These are phyloP conservation scores for Cornus florida DNA, from an alignment of 148 eudicot species.

Conservation along the genomic window DNA sequence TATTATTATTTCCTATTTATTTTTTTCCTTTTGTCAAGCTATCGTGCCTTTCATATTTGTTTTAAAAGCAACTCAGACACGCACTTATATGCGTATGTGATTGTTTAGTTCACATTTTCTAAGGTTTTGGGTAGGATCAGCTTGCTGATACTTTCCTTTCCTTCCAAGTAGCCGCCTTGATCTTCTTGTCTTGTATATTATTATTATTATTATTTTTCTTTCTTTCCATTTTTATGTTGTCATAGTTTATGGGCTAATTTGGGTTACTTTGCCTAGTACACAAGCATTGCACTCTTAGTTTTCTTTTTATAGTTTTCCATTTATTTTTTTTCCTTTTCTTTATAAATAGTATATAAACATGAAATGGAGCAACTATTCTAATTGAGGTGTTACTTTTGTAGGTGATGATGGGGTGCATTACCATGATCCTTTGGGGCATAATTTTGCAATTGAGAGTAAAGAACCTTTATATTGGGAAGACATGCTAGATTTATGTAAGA, in stretches of 20 bases:
- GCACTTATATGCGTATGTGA: background rate
- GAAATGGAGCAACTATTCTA: background rate
- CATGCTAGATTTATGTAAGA: constrained; percentile 25
- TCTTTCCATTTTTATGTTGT: too few species aligned
- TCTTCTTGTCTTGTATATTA: background rate
- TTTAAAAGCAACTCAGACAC: background rate
- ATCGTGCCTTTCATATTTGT: background rate
- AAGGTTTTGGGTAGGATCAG: background rate
- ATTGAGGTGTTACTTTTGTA: constrained; percentile 11
- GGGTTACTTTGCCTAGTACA: too few species aligned
- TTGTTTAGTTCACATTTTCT: background rate
- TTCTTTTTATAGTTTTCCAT: background rate
- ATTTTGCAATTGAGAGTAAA: constrained; percentile 12
- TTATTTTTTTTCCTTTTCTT: background rate
- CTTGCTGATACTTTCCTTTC: constrained; percentile 2
- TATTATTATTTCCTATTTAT: too few species aligned
- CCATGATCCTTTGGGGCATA: constrained; percentile 18
- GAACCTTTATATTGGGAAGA: constrained; percentile 36
- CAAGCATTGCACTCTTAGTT: too few species aligned
- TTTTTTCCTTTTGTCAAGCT: background rate
- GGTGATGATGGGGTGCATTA: constrained; percentile 29
- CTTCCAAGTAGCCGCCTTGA: background rate
- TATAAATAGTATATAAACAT: too few species aligned
- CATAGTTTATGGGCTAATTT: too few species aligned
- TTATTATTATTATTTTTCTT: background rate